Evolutionary conservation across 2,329 filamentous ascomycete species (phyloP).

Genomic region (Diplodia scrobiculata): DNA sequence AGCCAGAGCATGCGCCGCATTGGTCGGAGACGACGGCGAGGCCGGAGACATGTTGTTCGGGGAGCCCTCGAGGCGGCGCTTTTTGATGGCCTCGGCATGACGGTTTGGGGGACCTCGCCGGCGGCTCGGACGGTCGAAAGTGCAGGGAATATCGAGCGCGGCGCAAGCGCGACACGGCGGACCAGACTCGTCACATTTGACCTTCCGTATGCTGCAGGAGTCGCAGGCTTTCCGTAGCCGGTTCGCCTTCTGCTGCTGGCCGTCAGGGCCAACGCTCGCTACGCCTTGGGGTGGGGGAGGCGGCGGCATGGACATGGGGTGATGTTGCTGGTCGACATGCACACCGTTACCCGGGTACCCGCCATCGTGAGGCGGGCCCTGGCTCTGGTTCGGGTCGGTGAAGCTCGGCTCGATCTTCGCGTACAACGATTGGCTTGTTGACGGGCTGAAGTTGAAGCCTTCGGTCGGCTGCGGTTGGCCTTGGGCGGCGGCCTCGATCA

Average conservation of each 20-base stretch:
- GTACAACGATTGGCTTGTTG: constrained; percentile 31
- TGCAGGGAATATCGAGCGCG: constrained; percentile 67
- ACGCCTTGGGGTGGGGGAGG: constrained; percentile 26
- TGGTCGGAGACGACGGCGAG: constrained; percentile 54
- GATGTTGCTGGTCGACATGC: constrained; percentile 27
- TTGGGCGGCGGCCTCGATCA: constrained; percentile 31
- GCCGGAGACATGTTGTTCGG: constrained; percentile 49
- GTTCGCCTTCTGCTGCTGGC: constrained; percentile 41
- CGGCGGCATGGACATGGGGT: constrained; percentile 26
- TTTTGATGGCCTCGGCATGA: constrained; percentile 68
- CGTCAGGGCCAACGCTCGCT: constrained; percentile 18
- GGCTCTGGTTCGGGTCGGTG: constrained; percentile 29
- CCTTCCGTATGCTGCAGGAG: constrained; percentile 48
- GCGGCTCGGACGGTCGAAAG: constrained; percentile 64
- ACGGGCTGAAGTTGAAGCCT: constrained; percentile 27
- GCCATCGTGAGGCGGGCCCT: constrained; percentile 16
- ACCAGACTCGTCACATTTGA: constrained; percentile 65
- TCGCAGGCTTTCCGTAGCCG: constrained; percentile 48
- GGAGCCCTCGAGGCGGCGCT: constrained; percentile 55
- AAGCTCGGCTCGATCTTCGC: constrained; percentile 30
- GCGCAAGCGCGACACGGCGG: constrained; percentile 67
- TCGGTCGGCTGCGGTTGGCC: constrained; percentile 30
- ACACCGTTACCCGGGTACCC: constrained; percentile 25
- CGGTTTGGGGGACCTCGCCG: constrained; percentile 67
- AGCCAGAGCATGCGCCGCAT: constrained; percentile 57